Evolutionary conservation across 2,329 filamentous ascomycete species (phyloP), one percentile per base, ranked within the genome.

Genomic region (Botrytis elliptica): DNA sequence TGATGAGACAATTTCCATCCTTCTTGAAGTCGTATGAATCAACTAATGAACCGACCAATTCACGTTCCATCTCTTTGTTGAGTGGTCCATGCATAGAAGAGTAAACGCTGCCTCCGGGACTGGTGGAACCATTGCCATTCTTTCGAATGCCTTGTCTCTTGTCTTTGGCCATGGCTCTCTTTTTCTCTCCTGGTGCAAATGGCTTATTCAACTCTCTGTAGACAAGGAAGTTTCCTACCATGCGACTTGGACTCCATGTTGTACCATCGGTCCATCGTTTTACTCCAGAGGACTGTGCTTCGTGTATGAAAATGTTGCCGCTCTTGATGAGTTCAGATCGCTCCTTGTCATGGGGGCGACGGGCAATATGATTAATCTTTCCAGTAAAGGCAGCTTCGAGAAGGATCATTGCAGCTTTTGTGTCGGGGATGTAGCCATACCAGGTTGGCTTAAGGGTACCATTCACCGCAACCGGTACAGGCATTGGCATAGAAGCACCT

Each of bases 171-270:
- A 92, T 90, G 0, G 93, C 93, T 65, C 91, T 87, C 82, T 96
- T 96, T 86, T 95, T 96, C 84, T 95, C 92, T 10, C 93, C 93
- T 0, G 93, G 92, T 3, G 91, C 90, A 77, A 95, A 95, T 92
- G 91, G 82, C 91, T 95, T 95, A 83, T 98, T 96, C 93, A 99
- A 98, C 81, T 99, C 96, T 44, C 96, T 89, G 81, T 99, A 99
- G 1, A 96, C 98, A 74, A 99, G 84, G 82, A 99, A 99, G 84
- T 96, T 98, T 70, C 96, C 96, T 0, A 96, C 97, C 2, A 98
- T 96, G 73, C 96, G 90, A 84, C 95, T 97, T 0, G 95, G 95
- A 78, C 93, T 97, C 95, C 95, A 98, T 10, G 92, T 91, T 18
- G 95, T 89, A 22, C 95, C 94, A 78, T 98, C 95, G 0, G 94